Conservation (phyloP, 495 filamentous ascomycete genomes). For the Hyaloscypha bicolor region DNA sequence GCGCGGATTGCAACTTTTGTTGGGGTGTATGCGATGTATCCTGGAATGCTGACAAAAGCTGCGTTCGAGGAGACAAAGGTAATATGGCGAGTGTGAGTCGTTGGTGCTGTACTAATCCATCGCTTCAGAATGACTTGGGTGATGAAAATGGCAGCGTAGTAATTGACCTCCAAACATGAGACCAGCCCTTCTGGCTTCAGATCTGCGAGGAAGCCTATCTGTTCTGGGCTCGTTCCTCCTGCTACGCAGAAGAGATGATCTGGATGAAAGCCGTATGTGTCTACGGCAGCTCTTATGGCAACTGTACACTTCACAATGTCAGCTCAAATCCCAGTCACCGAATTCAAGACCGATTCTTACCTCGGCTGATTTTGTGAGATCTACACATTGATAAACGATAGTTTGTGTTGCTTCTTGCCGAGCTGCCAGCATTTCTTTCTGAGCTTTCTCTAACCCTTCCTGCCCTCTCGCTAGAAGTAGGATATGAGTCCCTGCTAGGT, state of each 20-base stretch:
- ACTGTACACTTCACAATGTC: not conserved
- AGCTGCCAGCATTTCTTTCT: slow-evolving; percentile 20
- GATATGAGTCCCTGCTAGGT: slow-evolving; percentile 29
- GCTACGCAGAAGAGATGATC: slow-evolving; percentile 41
- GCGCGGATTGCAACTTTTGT: slow-evolving; percentile 40
- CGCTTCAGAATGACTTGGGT: slow-evolving; percentile 34
- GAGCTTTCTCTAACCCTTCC: slow-evolving; percentile 17
- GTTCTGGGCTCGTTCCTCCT: slow-evolving; percentile 35
- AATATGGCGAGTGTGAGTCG: slow-evolving; percentile 32
- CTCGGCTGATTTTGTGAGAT: not conserved
- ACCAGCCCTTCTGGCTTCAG: slow-evolving; percentile 34
- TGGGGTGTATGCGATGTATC: slow-evolving; percentile 44
- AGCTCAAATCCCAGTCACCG: not conserved
- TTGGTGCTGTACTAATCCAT: slow-evolving; percentile 30
- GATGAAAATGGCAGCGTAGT: slow-evolving; percentile 36
- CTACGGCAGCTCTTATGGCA: not conserved
- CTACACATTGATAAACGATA: not conserved
- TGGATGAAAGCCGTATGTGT: slow-evolving; percentile 13
- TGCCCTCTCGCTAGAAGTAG: slow-evolving; percentile 20
- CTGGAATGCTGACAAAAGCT: slow-evolving; percentile 41
- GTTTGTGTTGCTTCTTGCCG: slow-evolving; percentile 14
- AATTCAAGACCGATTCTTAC: not conserved
- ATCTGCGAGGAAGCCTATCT: slow-evolving; percentile 42
- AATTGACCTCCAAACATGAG: slow-evolving; percentile 40
- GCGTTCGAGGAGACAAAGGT: slow-evolving; percentile 41